Evolutionary conservation across 106 monocot species (phyloP).

Genomic region (Platanthera guangdongensis): DNA sequence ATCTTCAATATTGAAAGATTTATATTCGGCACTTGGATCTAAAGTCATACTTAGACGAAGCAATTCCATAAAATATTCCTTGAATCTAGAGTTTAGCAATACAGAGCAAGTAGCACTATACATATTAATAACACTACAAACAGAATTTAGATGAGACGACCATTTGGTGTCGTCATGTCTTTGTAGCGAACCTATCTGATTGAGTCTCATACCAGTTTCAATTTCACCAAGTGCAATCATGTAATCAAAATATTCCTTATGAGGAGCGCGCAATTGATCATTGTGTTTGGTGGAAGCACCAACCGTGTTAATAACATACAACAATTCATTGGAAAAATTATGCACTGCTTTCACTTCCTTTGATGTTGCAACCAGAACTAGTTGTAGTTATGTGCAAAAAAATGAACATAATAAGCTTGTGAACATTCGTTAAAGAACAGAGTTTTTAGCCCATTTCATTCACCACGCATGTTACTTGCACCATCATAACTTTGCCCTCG

Average conservation of each 20-base stretch:
- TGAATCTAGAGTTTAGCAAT: too few relatives aligned
- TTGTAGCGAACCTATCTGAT: slow-evolving; percentile 17
- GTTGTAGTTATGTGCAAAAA: slow-evolving; percentile 11
- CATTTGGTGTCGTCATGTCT: slow-evolving; percentile 10
- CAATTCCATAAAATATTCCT: too few relatives aligned
- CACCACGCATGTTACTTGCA: slow-evolving; percentile 18
- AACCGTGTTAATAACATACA: slow-evolving; percentile 8
- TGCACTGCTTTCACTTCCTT: neutral
- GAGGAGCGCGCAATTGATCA: slow-evolving; percentile 11
- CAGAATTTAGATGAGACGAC: slow-evolving; percentile 12
- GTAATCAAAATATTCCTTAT: neutral
- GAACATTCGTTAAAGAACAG: slow-evolving; percentile 11
- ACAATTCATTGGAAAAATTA: slow-evolving; percentile 13
- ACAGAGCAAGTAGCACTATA: slow-evolving; percentile 5
- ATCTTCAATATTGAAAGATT: too few relatives aligned
- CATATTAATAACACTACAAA: slow-evolving; percentile 13
- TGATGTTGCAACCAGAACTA: slow-evolving; percentile 13
- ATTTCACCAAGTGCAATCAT: slow-evolving; percentile 5
- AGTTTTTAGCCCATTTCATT: slow-evolving; percentile 11
- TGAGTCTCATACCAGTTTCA: neutral
- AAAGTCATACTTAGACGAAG: too few relatives aligned
- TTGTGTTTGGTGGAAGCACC: slow-evolving; percentile 13
- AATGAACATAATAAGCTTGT: slow-evolving; percentile 21
- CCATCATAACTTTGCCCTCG: slow-evolving; percentile 15
- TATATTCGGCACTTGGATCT: too few relatives aligned